Percentiles rank a stretch among this genome's conserved stretches.
Conservation (phyloP, 2,329 filamentous ascomycete genomes). For the Pyricularia sp. region DNA sequence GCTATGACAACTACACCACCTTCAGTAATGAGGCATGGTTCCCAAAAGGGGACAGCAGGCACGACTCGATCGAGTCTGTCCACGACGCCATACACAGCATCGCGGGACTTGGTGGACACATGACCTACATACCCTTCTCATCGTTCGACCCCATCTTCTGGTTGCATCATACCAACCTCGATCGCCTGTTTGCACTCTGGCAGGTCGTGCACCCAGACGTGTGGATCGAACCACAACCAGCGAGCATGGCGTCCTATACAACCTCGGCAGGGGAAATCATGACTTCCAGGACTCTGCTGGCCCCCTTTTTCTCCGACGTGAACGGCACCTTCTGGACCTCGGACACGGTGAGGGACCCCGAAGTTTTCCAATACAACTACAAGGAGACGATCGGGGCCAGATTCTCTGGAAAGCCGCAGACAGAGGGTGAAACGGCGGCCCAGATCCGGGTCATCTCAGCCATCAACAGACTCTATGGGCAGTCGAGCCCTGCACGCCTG, state of each 20-base stretch:
- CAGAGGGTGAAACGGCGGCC: conserved; percentile 21
- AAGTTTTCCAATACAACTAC: conserved; percentile 62
- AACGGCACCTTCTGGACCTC: conserved; percentile 57
- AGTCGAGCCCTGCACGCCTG: conserved; percentile 24
- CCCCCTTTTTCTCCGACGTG: conserved; percentile 50
- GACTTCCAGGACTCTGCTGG: conserved; percentile 43
- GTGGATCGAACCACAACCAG: conserved; percentile 47
- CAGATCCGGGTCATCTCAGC: conserved; percentile 21
- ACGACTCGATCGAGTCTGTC: conserved; percentile 53
- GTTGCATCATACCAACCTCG: conserved; percentile 63
- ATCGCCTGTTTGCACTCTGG: conserved; percentile 66
- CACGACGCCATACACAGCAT: conserved; percentile 51
- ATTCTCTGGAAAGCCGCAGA: conserved; percentile 14
- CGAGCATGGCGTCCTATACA: conserved; percentile 47
- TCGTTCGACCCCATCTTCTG: conserved; percentile 71
- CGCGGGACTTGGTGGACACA: conserved; percentile 50
- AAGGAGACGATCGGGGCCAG: conserved; percentile 38
- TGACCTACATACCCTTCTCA: conserved; percentile 57
- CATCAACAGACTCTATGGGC: conserved; percentile 52
- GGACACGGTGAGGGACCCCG: conserved; percentile 42
- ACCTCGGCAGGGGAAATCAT: conserved; percentile 39
- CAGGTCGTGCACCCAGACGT: conserved; percentile 57
- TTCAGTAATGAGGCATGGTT: conserved; percentile 59
- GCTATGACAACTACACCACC: conserved; percentile 52
- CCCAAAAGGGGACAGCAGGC: conserved; percentile 29